Evolutionary conservation across 2,329 filamentous ascomycete genomes (phyloP).

Genomic region (Cadophora sp.): DNA sequence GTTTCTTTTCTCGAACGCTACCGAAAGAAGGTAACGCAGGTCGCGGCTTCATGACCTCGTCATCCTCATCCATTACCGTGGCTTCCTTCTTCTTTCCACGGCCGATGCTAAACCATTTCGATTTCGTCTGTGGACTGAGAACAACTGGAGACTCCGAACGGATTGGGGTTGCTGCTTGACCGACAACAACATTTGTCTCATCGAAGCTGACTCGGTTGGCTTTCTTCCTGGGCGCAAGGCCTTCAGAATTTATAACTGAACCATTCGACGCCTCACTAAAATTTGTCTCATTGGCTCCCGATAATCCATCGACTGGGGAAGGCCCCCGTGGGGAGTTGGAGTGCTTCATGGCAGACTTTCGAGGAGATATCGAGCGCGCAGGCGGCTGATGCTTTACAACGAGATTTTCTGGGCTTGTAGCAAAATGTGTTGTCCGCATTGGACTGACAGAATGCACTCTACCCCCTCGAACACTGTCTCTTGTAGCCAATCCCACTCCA

Average conservation of each 20-base stretch:
- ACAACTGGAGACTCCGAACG: constrained; percentile 51
- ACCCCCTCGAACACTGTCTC: constrained; percentile 40
- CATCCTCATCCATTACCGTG: constrained; percentile 57
- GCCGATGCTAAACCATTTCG: constrained; percentile 60
- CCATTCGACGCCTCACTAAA: constrained; percentile 54
- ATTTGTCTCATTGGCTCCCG: constrained; percentile 38
- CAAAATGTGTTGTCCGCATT: constrained; percentile 72
- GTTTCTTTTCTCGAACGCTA: constrained; percentile 72
- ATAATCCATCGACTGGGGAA: constrained; percentile 57
- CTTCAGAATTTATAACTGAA: constrained; percentile 36
- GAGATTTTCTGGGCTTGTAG: constrained; percentile 59
- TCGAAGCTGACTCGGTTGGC: constrained; percentile 80
- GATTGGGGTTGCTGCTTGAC: constrained; percentile 51
- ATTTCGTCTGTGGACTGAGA: constrained; percentile 51
- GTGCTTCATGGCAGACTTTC: constrained; percentile 78
- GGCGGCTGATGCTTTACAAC: constrained; percentile 72
- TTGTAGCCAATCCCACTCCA: constrained; percentile 34
- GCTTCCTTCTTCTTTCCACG: constrained; percentile 59
- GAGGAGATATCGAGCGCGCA: constrained; percentile 73
- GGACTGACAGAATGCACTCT: constrained; percentile 61
- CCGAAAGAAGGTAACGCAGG: constrained; percentile 78
- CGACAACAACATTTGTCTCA: constrained; percentile 60
- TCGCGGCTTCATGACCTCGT: constrained; percentile 75
- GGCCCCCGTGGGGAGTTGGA: constrained; percentile 59
- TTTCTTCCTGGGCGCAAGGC: constrained; percentile 60